A percentile compares a stretch with the other conserved stretches of the same genome.
These are phyloP conservation scores for Coemansia sp. DNA, from an alignment of 192 early-diverging fungal species.

Conservation along the genomic window DNA sequence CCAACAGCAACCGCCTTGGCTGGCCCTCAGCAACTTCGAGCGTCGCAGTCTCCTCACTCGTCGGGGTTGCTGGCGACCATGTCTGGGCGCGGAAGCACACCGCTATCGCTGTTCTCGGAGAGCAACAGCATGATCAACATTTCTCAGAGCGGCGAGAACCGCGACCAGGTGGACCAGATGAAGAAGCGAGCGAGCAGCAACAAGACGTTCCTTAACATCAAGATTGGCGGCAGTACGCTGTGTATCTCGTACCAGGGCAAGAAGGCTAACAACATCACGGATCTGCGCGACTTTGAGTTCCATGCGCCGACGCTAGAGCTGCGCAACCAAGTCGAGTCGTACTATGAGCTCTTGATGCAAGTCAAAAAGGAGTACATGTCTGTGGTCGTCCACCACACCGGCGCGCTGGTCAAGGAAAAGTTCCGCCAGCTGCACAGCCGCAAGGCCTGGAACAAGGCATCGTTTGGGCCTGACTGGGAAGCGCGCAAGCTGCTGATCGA, in stretches of 20 bases:
- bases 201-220: constrained; percentile 90
- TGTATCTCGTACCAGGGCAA: constrained; percentile 88
- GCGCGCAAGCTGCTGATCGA: constrained; percentile 47
- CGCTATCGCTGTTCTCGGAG: constrained; percentile 29
- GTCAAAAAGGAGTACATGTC: constrained; percentile 58
- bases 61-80: constrained; percentile 31
- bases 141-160: constrained; percentile 41
- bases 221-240: constrained; percentile 78
- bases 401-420: constrained; percentile 58
- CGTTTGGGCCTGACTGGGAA: constrained; percentile 52
- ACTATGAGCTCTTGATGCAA: constrained; percentile 57
- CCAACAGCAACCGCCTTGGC: neutral
- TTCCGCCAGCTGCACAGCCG: constrained; percentile 54
- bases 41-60: constrained; percentile 15
- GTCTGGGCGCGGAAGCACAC: constrained; percentile 25
- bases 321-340: constrained; percentile 58
- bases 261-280: constrained; percentile 47
- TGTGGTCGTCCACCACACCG: constrained; percentile 55
- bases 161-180: constrained; percentile 75
- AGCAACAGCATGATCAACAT: constrained; percentile 39
- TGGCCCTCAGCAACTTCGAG: neutral
- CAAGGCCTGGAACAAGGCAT: constrained; percentile 56
- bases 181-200: constrained; percentile 83
- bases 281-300: constrained; percentile 58
- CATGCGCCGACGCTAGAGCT: constrained; percentile 52